Percentiles rank a stretch among this genome's conserved stretches.
These are phyloP conservation scores for Suillus lakei DNA, from an alignment of 768 basidiomycete species.

Conservation along the genomic window DNA sequence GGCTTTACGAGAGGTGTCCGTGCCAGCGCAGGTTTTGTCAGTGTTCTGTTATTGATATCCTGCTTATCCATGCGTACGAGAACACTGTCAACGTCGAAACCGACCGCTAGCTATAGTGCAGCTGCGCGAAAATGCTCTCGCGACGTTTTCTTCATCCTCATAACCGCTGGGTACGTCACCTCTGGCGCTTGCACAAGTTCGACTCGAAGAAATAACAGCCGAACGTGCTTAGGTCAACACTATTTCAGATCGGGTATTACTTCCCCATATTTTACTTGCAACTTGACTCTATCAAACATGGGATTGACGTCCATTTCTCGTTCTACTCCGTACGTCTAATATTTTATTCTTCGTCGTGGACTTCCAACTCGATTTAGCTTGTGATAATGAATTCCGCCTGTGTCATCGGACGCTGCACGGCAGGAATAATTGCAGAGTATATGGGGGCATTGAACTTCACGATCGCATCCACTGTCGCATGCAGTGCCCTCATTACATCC, in stretches of 20 bases:
- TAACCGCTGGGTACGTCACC: slow-evolving; percentile 25
- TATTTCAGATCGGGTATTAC: slow-evolving; percentile 44
- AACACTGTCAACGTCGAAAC: slow-evolving; percentile 23
- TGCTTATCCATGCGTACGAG: slow-evolving; percentile 45
- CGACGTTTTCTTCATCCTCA: slow-evolving; percentile 29
- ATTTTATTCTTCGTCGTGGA: neutral
- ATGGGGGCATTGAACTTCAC: slow-evolving; percentile 51
- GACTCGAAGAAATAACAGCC: neutral
- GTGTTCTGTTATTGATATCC: slow-evolving; percentile 40
- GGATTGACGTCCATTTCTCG: slow-evolving; percentile 48
- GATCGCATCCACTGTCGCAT: slow-evolving; percentile 38
- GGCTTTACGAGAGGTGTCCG: slow-evolving; percentile 51
- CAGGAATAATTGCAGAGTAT: slow-evolving; percentile 42
- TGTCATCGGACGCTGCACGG: slow-evolving; percentile 51
- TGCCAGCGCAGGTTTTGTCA: slow-evolving; percentile 44
- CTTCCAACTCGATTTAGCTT: slow-evolving; percentile 36
- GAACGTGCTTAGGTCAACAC: slow-evolving; percentile 21
- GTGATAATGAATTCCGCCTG: slow-evolving; percentile 58
- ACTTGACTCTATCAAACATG: slow-evolving; percentile 54
- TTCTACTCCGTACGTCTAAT: slow-evolving; percentile 53
- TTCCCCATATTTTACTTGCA: slow-evolving; percentile 68
- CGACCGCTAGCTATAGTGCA: slow-evolving; percentile 19
- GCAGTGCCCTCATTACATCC: slow-evolving; percentile 47
- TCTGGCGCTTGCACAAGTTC: neutral
- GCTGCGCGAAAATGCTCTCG: slow-evolving; percentile 26